Base-by-base conservation (phyloP, 768 basidiomycete genomes). In the Hericium alpestre region DNA sequence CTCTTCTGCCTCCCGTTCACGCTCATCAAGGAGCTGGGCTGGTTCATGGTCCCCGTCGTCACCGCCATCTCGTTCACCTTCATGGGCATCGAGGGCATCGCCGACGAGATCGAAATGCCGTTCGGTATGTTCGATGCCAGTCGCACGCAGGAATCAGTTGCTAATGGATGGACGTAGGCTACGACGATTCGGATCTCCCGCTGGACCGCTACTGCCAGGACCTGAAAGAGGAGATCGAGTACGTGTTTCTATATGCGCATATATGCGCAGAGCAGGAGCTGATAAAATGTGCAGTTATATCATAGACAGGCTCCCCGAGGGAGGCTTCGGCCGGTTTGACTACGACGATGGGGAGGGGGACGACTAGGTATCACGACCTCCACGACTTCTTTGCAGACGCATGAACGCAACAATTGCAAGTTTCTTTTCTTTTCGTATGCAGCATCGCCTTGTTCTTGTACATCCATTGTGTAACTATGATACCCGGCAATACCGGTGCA, bases 61-160 rank as follows among this genome's bases (percentile, higher is more conserved):
- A 92, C 90, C 20, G 81, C 88, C 13, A 86, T 93, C 27, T 84
- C 90, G 8, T 93, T 94, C 73, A 93, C 89, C 0, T 79, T 96
- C 54, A 93, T 93, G 81, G 92, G 93, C 16, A 90, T 97, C 53
- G 93, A 96, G 74, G 93, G 92, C 4, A 97, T 96, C 61, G 93
- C 94, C 0, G 87, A 94, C 59, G 85, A 92, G 70, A 92, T 95
- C 62, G 93, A 96, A 69, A 88, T 89, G 84, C 94, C 94, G 0
- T 96, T 96, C 63, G 93, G 92, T 86, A 59, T 50, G 76, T 69
- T 22, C 16, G 43, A 18, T 38, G 22, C 16, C 23, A 25, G 25
- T 1, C 53, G 51, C 48, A 22, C 55, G 27, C 7, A 47, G 12
- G 54, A 23, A 7, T n/a, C 23, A 57, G 13, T 51, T 22, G 43